These are phyloP conservation scores for Ananas comosus DNA, from an alignment of 176 grass and related monocot genomes.

Conservation along the genomic window DNA sequence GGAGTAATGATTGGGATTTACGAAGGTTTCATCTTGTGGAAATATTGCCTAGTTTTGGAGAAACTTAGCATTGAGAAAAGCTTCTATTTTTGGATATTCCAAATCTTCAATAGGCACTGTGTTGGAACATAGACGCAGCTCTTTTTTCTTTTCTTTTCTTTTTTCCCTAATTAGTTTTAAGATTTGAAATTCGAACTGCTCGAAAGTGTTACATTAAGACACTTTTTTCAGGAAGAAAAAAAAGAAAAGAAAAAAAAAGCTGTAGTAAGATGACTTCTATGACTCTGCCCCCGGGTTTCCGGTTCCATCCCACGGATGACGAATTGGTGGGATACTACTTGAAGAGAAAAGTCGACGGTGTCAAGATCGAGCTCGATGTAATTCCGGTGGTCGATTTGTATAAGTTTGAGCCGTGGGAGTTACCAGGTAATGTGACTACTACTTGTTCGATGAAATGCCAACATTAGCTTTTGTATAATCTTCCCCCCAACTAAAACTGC, in stretches of 20 bases:
- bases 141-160: background rate
- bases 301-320: conserved; percentile 92
- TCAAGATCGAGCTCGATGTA: conserved; percentile 84
- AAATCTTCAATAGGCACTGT: conserved; percentile 48
- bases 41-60: conserved; percentile 26
- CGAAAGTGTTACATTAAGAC: background rate
- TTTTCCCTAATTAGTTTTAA: background rate
- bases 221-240: background rate
- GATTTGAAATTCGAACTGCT: conserved; percentile 10
- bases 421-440: conserved; percentile 53
- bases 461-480: background rate
- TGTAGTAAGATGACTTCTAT: conserved; percentile 30
- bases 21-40: conserved; percentile 18
- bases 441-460: conserved; percentile 13
- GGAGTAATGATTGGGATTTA: conserved; percentile 57
- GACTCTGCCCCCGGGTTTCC: conserved; percentile 76
- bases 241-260: background rate
- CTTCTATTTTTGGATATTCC: conserved; percentile 93
- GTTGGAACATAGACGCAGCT: background rate
- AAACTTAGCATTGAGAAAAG: conserved; percentile 41
- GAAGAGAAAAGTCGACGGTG: conserved; percentile 77
- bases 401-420: conserved; percentile 95
- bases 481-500: background rate
- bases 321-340: conserved; percentile 95
- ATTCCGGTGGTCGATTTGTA: conserved; percentile 86